Evolutionary conservation across 345 rosid genomes (phyloP).

Genomic region (Salix udensis): DNA sequence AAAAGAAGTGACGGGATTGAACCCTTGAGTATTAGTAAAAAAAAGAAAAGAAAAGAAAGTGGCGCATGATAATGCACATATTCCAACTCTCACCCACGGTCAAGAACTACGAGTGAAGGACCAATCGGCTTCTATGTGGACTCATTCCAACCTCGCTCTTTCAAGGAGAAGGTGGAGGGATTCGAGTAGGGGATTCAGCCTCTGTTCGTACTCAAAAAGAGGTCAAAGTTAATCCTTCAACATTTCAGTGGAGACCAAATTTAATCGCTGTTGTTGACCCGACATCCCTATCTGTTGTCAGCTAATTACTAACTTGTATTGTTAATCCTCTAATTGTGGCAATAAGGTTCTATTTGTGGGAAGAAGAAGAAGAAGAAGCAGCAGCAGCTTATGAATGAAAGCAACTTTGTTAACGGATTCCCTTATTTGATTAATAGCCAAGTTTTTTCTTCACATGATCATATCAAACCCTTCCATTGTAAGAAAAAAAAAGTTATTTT

Average conservation of each 20-base stretch:
- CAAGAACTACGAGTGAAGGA: too few species aligned
- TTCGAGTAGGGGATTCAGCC: background rate
- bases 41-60: background rate
- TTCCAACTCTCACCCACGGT: background rate
- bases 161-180: background rate
- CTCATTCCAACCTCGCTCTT: background rate
- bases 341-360: background rate
- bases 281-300: background rate
- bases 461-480: background rate
- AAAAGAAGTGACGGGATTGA: background rate
- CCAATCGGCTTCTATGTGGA: background rate
- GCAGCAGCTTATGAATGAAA: background rate
- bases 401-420: background rate
- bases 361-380: background rate
- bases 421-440: background rate
- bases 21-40: background rate
- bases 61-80: background rate
- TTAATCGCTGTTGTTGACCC: background rate
- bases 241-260: background rate
- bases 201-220: background rate
- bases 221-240: background rate
- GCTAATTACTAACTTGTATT: background rate
- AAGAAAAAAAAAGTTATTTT: too few species aligned
- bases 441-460: background rate
- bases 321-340: too few species aligned